Base-by-base conservation (phyloP, 2,329 filamentous ascomycete species). In the Cephalotrichum gorgonifer region DNA sequence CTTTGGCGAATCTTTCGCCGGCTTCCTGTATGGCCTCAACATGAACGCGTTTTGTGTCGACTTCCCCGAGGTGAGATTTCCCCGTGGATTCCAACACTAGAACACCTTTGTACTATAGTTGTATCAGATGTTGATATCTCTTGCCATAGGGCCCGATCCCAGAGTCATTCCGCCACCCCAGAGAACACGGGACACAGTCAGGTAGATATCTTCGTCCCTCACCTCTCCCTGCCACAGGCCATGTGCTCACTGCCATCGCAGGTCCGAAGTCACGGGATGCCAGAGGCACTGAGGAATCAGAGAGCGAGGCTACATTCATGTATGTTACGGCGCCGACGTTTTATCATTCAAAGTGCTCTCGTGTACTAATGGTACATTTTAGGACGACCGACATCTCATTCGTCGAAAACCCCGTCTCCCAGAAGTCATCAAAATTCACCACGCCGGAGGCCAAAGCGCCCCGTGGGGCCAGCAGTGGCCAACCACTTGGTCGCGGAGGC, bases 1-100 rank as follows among this genome's bases (percentile, higher is more conserved):
- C 25, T 98, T 98, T 67, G 91, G 85, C 65, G 93, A 98, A 73
- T 94, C 86, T 61, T 98, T 98, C 66, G 89, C 89, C 1, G 88
- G 85, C 57, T 97, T 98, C 60, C 69, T 98, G 43, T 98, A 97
- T 59, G 93, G 93, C 2, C 66, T 98, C 63, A 97, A 97, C 62
- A 96, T 98, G 90, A 97, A 96, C 65, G 93, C 93, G 1, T 98
- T 97, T 64, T 97, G 91, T 64, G 90, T 97, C 28, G 93, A 98
- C 64, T 98, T 96, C 55, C 87, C 89, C 0, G 93, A 98, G 79
- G 89, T 89, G 68, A 47, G 63, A 50, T 27, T 44, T n/a, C n/a
- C n/a, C n/a, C n/a, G n/a, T n/a, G n/a, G n/a, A n/a, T n/a, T n/a
- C 14, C 14, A 9, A 45, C 33, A n/a, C n/a, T 38, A 20, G n/a